Conservation (phyloP, 78 protist species). For the Creolimax fragrantissima region DNA sequence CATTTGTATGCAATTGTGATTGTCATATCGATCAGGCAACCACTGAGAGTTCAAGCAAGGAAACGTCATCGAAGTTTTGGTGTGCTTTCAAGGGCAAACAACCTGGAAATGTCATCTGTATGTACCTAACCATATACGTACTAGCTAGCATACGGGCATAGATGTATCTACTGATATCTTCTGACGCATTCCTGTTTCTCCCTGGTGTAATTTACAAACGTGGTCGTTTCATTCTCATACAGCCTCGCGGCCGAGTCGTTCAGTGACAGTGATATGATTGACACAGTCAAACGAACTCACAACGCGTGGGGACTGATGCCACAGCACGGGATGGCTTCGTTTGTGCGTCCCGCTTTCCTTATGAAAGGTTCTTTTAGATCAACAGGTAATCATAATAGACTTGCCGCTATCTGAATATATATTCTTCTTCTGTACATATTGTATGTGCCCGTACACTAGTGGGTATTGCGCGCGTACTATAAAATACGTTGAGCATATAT, state of each 20-base stretch:
- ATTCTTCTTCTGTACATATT: too few relatives aligned
- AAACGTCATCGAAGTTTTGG: too few relatives aligned
- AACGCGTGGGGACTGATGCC: constrained; percentile 14
- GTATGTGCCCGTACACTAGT: too few relatives aligned
- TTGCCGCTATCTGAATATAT: too few relatives aligned
- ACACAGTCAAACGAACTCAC: neutral
- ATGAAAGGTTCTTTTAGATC: neutral
- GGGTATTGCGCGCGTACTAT: too few relatives aligned
- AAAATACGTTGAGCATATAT: too few relatives aligned
- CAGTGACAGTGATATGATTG: neutral
- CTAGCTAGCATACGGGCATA: neutral
- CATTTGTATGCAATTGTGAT: neutral
- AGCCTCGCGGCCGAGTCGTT: neutral
- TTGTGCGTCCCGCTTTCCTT: neutral
- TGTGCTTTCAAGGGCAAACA: too few relatives aligned
- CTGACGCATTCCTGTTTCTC: neutral
- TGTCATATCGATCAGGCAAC: neutral
- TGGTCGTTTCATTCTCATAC: neutral
- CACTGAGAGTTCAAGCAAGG: too few relatives aligned
- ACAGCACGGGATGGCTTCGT: neutral
- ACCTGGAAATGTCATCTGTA: too few relatives aligned
- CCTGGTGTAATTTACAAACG: neutral
- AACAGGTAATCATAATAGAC: neutral
- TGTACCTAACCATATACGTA: neutral
- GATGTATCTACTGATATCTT: neutral